Conservation (phyloP, 129 eudicot species). For the Artemisia tridentata region DNA sequence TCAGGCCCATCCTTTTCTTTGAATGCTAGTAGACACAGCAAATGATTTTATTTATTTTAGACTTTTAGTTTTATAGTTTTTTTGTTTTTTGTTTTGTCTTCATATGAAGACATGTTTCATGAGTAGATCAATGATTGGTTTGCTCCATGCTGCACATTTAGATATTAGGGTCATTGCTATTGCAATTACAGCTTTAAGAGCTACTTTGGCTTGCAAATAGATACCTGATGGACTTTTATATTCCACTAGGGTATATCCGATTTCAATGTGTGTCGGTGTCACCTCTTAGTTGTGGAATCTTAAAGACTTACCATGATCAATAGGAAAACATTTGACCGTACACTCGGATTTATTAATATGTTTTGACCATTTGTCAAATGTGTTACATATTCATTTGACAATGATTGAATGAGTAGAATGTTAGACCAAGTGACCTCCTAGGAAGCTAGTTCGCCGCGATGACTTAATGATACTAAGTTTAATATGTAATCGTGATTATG, state of each 20-base stretch:
- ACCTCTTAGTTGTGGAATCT: too few species aligned
- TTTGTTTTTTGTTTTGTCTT: conserved; percentile 8
- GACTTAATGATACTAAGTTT: neutral
- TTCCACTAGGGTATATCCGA: too few species aligned
- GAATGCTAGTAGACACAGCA: conserved; percentile 19
- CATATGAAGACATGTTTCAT: neutral
- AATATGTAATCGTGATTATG: neutral
- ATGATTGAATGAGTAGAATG: too few species aligned
- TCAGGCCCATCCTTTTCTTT: neutral
- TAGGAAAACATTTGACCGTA: too few species aligned
- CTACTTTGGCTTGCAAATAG: neutral
- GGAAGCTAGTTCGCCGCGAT: neutral
- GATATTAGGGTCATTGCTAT: too few species aligned
- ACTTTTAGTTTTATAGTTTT: neutral
- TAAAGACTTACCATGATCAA: too few species aligned
- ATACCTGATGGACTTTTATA: too few species aligned
- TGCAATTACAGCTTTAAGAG: too few species aligned
- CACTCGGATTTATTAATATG: too few species aligned
- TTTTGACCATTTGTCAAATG: too few species aligned
- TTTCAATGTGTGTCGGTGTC: too few species aligned
- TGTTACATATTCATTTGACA: too few species aligned
- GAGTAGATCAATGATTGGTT: conserved; percentile 3
- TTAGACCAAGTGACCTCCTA: conserved; percentile 2
- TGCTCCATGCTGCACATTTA: neutral
- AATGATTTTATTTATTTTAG: neutral